These are phyloP conservation scores for Pseudocercospora pini-densiflorae DNA, from an alignment of 2,329 filamentous ascomycete genomes.

Conservation along the genomic window DNA sequence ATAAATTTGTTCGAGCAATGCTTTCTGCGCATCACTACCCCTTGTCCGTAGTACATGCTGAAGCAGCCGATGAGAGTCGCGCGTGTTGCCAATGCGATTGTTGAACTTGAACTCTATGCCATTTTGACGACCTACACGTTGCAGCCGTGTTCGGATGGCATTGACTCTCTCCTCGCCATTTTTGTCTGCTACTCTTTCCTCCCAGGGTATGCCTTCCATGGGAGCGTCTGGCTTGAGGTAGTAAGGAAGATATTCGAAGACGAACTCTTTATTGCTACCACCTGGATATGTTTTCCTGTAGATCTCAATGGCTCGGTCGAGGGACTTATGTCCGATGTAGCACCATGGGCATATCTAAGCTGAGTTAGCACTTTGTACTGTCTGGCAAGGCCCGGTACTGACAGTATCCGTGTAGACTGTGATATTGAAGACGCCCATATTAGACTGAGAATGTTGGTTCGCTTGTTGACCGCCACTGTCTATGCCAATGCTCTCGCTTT, in stretches of 20 bases:
- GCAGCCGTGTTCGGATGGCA: constrained; percentile 35
- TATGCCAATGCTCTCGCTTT: not conserved
- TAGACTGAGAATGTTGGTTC: not conserved
- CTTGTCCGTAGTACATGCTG: constrained; percentile 28
- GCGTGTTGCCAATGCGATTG: constrained; percentile 43
- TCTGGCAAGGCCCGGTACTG: not conserved
- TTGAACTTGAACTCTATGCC: constrained; percentile 44
- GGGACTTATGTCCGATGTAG: constrained; percentile 47
- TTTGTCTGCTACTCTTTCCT: constrained; percentile 23
- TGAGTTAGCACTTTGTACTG: not conserved
- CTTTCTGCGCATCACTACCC: constrained; percentile 21
- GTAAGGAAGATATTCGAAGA: constrained; percentile 45
- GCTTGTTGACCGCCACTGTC: not conserved
- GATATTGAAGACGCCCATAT: constrained; percentile 26
- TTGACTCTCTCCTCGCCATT: constrained; percentile 34
- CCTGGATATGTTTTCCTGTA: constrained; percentile 48
- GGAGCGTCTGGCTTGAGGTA: constrained; percentile 32
- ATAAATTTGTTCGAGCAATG: constrained; percentile 37
- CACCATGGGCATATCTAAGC: constrained; percentile 33
- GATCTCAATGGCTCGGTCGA: constrained; percentile 45
- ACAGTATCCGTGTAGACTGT: constrained; percentile 31
- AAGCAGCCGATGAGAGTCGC: constrained; percentile 43
- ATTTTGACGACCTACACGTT: constrained; percentile 38
- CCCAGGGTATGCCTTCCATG: constrained; percentile 13
- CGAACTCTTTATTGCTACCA: constrained; percentile 42